Evolutionary conservation across 108 stramenopile species (phyloP), one percentile per base, ranked within the genome.

Genomic region (Stephanodiscus triporus): DNA sequence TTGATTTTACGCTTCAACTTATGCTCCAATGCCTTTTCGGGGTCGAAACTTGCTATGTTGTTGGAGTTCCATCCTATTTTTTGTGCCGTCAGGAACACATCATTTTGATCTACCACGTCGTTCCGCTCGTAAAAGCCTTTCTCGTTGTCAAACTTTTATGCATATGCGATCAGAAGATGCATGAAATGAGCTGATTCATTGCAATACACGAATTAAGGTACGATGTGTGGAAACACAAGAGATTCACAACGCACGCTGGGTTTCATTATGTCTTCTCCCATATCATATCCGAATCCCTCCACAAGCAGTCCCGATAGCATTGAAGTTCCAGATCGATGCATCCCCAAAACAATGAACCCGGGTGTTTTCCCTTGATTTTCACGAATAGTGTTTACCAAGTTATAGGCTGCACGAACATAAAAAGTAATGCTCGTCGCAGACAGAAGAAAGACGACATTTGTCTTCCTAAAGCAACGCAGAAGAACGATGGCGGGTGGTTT

Each of bases 111-210:
- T 3, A 97, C 96, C 20, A 87, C 85, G 37, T 92, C 90, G 20
- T 88, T 66, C 23, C 86, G 84, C 62, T 97, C 96, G 70, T 90
- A 97, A 63, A 97, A 97, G 50, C 94, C 96, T 66, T 92, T 94
- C 59, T 88, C 89, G 54, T 97, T 97, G 71, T 97, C 96, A 81
- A 87, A 88, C 16, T 75, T 68, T 42, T 68, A 36, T 48, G 23
- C 73, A 73, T 62, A 81, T 49, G 24, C 23, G 55, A 61, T 56
- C n/a, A 26, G 42, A 45, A 78, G 68, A 27, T 62, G 38, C 2
- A 43, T 26, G 17, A 32, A 16, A 17, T 37, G 43, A 45, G 32
- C n/a, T 16, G 6, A n/a, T 13, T 17, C 30, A 61, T 40, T 16
- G 16, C 3, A 16, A 45, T 1, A 45, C 32, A 45, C 14, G 14